A percentile compares a stretch with the other conserved stretches of the same genome.
These are phyloP conservation scores for Blepharisma stoltei DNA, from an alignment of 73 alveolate genomes.

Conservation along the genomic window DNA sequence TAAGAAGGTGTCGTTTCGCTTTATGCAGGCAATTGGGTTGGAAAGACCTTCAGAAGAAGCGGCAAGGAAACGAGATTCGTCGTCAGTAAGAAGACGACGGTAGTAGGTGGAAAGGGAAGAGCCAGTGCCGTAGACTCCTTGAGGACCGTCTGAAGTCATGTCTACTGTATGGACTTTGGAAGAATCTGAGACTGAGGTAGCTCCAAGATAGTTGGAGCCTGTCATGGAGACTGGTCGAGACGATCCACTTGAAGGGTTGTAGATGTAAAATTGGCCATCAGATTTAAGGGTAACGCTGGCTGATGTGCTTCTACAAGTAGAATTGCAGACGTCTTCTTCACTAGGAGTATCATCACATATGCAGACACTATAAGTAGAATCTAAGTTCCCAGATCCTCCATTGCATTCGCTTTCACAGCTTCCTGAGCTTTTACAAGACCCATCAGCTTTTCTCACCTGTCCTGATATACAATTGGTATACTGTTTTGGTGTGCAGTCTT, in stretches of 20 bases:
- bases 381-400: background rate
- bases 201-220: conserved; percentile 23
- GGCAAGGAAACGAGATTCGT: background rate
- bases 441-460: conserved; percentile 26
- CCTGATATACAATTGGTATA: conserved; percentile 32
- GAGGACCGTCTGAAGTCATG: conserved; percentile 31
- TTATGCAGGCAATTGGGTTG: conserved; percentile 55
- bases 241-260: conserved; percentile 28
- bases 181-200: conserved; percentile 24
- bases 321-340: conserved; percentile 30
- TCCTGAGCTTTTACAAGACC: conserved; percentile 28
- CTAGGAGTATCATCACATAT: conserved; percentile 20
- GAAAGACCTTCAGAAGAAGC: conserved; percentile 38
- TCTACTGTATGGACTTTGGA: conserved; percentile 26
- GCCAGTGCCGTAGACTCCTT: conserved; percentile 30
- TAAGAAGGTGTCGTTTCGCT: conserved; percentile 39
- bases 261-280: conserved; percentile 26
- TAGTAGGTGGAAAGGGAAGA: conserved; percentile 12
- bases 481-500: conserved; percentile 50
- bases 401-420: conserved; percentile 34
- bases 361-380: conserved; percentile 39
- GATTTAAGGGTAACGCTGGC: conserved; percentile 16
- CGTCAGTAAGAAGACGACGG: conserved; percentile 18
- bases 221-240: background rate
- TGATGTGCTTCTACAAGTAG: conserved; percentile 12